Base-by-base conservation (phyloP, 1,139 yeast genomes). In the Diutina neorugosa region DNA sequence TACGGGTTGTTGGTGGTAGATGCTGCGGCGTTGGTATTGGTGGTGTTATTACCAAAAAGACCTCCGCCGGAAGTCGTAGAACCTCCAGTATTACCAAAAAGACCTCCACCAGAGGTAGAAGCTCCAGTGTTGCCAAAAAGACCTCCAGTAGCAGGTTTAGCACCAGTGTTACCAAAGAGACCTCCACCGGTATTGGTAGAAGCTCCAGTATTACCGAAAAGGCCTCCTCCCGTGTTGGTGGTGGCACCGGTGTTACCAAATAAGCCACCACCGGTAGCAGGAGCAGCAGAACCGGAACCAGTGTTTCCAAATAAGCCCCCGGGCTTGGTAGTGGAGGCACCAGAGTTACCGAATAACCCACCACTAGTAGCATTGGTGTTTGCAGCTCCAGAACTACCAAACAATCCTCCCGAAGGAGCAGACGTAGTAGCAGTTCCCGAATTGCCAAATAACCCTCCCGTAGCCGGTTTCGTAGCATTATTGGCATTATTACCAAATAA, bases 161-260 rank as follows among this genome's bases (percentile, higher is more conserved):
- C 53, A 16, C 47, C 49, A 16, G 57, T 31, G 40, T 52, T 56
- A 34, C 58, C 58, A 51, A 57, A 56, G 43, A 57, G 53, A 9
- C 61, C 59, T 9, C 52, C 47, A 27, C 23, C 37, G 11, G 21
- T 8, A 14, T 11, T 27, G 18, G 47, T 16, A 34, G 48, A 5
- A 6, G 43, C 7, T 9, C 16, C 9, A 9, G 20, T n/a, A 40
- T 18, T 18, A 44, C n/a, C 42, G 31, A 25, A 47, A 31, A 27
- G 27, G 12, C 9, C 41, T 7, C 19, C 44, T n/a, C n/a, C n/a
- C n/a, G n/a, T n/a, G n/a, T n/a, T n/a, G n/a, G n/a, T n/a, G n/a
- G n/a, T 31, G 16, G 37, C 16, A 9, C 37, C 37, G 14, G 49
- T 8, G 44, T 19, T 44, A 2, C 54, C 54, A 21, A 53, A 53